Evolutionary conservation across 257 asterid species (phyloP), one percentile per base, ranked within the genome.

Genomic region (Ocimum tenuiflorum): DNA sequence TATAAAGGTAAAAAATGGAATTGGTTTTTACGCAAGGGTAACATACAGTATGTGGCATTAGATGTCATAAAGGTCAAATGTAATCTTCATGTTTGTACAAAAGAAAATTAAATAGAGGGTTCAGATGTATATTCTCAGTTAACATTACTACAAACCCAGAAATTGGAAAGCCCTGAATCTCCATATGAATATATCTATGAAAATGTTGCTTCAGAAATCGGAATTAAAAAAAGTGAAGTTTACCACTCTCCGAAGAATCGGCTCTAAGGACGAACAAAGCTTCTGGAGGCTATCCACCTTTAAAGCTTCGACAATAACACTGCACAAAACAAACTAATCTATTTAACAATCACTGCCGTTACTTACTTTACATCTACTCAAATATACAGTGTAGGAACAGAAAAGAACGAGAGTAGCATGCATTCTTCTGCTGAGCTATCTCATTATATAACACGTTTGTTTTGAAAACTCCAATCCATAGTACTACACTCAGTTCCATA

Each of bases 231-330:
- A 33, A 49, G 58, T 17, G 51, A 49, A 56, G 35, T 47, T 81
- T 92, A 92, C 99, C 85, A 92, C 97, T 90, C 96, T 90, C 41
- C 97, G 91, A 33, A 92, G 94, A 77, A 92, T 86, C 38, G 97
- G 99, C 73, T 92, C 97, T 66, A 92, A 71, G 22, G 99, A 89
- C 41, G 99, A 92, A 87, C 94, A 90, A 49, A 92, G 96, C 86
- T 85, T 92, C 81, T 92, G 96, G 67, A 89, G 94, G 78, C 95
- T 84, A 78, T 92, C 99, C 70, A 92, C 79, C 82, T 92, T 92
- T 52, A 89, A 79, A 47, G 99, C 97, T 82, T 92, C 99, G 72
- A 92, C 96, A 78, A 92, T 89, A 49, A 89, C 99, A 65, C 99
- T 90, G 91, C 87, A 83, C 35, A 52, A 60, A 75, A 54, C 42